Conservation (phyloP, 768 basidiomycete genomes). For the Psilocybe azurescens region DNA sequence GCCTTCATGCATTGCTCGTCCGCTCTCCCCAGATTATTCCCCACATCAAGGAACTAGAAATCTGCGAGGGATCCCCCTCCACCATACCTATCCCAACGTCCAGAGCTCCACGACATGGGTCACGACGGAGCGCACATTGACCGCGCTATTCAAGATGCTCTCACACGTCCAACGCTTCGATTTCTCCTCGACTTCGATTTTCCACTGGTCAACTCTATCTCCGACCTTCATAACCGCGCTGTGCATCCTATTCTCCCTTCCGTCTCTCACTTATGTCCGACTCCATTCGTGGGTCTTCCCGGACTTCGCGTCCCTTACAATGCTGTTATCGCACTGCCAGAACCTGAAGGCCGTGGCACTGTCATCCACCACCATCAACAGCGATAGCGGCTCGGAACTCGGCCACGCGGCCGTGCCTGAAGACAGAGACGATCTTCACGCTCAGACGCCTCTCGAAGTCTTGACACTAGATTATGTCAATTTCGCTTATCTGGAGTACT, state of each 20-base stretch:
- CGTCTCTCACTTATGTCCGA: constrained; percentile 42
- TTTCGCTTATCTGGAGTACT: constrained; percentile 41
- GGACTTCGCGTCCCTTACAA: constrained; percentile 37
- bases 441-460: constrained; percentile 32
- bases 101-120: constrained; percentile 43
- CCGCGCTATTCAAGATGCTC: constrained; percentile 39
- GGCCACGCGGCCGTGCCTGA: constrained; percentile 9
- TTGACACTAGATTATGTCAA: constrained; percentile 47
- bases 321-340: constrained; percentile 37
- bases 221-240: constrained; percentile 39
- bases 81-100: constrained; percentile 31
- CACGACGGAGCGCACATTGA: constrained; percentile 41
- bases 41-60: constrained; percentile 42
- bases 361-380: constrained; percentile 38
- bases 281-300: constrained; percentile 47
- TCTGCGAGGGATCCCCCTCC: constrained; percentile 42
- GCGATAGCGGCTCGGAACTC: constrained; percentile 19
- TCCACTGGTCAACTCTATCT: constrained; percentile 43
- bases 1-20: constrained; percentile 39
- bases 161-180: constrained; percentile 43
- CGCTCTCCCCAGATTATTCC: constrained; percentile 36
- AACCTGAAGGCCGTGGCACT: constrained; percentile 42
- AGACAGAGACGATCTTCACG: constrained; percentile 7
- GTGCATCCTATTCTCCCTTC: constrained; percentile 37
- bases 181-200: constrained; percentile 38